These are phyloP conservation scores for Colletotrichum lini DNA, from an alignment of 2,329 filamentous ascomycete species.

Conservation along the genomic window DNA sequence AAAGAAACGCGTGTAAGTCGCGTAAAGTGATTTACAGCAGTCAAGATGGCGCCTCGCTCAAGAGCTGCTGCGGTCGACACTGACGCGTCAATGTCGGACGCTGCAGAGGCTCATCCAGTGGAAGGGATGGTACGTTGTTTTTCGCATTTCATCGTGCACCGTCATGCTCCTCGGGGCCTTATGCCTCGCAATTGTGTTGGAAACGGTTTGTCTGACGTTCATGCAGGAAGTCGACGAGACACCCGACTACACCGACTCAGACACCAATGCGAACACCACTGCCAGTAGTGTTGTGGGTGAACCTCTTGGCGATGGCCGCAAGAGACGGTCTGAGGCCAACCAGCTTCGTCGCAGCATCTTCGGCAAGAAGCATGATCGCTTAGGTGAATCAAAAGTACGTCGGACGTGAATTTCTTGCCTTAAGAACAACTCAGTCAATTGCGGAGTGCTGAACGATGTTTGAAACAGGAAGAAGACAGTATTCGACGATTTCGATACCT, in stretches of 20 bases:
- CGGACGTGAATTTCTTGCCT: background rate
- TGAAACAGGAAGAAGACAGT: conserved; percentile 88
- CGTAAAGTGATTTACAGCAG: conserved; percentile 63
- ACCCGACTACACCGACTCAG: conserved; percentile 76
- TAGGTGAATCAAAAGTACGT: conserved; percentile 91
- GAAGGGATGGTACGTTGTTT: conserved; percentile 65
- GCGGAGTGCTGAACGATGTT: background rate
- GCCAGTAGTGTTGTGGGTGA: conserved; percentile 92
- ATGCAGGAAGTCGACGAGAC: conserved; percentile 74
- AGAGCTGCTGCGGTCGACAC: conserved; percentile 68
- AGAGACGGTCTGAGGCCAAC: conserved; percentile 87
- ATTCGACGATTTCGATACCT: conserved; percentile 95
- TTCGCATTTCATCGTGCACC: background rate
- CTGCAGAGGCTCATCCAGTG: conserved; percentile 60
- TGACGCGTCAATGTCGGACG: conserved; percentile 76
- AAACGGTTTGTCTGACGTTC: conserved; percentile 24
- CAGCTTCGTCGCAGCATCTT: conserved; percentile 93
- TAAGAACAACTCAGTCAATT: background rate
- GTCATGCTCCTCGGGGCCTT: conserved; percentile 7
- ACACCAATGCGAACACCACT: conserved; percentile 77
- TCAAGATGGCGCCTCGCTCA: conserved; percentile 69
- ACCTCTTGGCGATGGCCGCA: conserved; percentile 80
- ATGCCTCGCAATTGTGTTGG: background rate
- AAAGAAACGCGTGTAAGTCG: conserved; percentile 67
- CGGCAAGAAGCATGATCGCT: conserved; percentile 92